Percentiles rank a stretch among this genome's conserved stretches.
These are phyloP conservation scores for Aspergillus nomiae DNA, from an alignment of 2,329 filamentous ascomycete species.

Conservation along the genomic window DNA sequence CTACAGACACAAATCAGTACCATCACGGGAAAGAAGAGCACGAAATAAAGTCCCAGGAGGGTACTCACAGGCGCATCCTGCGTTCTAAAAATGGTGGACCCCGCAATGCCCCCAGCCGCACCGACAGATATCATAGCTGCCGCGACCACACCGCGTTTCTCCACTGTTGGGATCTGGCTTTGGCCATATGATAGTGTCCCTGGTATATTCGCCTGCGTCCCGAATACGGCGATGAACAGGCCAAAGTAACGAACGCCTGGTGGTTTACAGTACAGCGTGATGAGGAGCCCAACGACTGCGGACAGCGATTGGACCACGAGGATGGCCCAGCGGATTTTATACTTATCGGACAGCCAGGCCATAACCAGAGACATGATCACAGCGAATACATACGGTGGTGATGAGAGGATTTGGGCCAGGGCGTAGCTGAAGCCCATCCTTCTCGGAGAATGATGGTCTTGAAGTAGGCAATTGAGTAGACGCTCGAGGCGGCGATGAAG, in stretches of 20 bases:
- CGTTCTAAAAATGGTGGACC: background rate
- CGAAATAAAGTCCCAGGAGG: background rate
- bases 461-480: conserved; percentile 41
- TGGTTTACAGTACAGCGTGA: background rate
- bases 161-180: background rate
- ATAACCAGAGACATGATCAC: conserved; percentile 35
- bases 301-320: background rate
- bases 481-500: background rate
- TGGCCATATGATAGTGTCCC: background rate
- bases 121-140: background rate
- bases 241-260: background rate
- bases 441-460: conserved; percentile 39
- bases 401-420: conserved; percentile 34
- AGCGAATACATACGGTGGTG: conserved; percentile 38
- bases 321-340: conserved; percentile 8
- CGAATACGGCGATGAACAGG: background rate
- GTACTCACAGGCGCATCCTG: background rate
- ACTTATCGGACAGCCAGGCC: conserved; percentile 21
- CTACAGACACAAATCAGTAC: background rate
- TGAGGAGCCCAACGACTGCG: background rate
- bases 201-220: background rate
- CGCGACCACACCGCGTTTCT: background rate
- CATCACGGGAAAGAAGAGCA: background rate
- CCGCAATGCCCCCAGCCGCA: background rate
- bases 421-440: conserved; percentile 40